Conservation (phyloP, 2,329 filamentous ascomycete species). For the Chrysoporthe deuterocubensis region DNA sequence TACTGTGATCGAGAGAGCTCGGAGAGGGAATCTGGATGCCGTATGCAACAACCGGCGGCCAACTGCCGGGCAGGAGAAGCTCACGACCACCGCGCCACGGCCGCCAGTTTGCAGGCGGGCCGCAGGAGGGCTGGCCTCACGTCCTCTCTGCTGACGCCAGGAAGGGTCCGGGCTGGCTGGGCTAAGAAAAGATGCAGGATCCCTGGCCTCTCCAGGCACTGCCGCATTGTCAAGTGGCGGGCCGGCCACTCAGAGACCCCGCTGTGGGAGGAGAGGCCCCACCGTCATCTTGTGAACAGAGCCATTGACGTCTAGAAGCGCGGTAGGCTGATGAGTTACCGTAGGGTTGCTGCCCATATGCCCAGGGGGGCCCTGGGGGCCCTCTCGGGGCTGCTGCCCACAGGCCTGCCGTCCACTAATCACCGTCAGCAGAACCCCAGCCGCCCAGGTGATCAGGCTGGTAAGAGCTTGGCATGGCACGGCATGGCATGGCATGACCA, state of each 20-base stretch:
- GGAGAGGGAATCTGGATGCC: too few relatives aligned
- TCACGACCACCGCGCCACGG: background rate
- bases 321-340: background rate
- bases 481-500: background rate
- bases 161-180: background rate
- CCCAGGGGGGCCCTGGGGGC: background rate
- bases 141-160: background rate
- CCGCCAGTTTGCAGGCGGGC: background rate
- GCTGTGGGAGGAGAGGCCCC: background rate
- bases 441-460: background rate
- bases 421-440: background rate
- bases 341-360: background rate
- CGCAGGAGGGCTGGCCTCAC: background rate
- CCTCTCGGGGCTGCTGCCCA: background rate
- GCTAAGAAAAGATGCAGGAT: constrained; percentile 11
- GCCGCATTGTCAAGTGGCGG: background rate
- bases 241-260: background rate
- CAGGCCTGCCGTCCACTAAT: background rate
- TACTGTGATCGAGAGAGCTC: background rate
- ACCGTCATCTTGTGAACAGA: constrained; percentile 3
- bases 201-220: constrained; percentile 4
- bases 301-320: constrained; percentile 6
- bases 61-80: background rate
- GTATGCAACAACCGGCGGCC: background rate
- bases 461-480: background rate